Evolutionary conservation across 345 rosid species (phyloP).

Genomic region (Lepidium africanum): DNA sequence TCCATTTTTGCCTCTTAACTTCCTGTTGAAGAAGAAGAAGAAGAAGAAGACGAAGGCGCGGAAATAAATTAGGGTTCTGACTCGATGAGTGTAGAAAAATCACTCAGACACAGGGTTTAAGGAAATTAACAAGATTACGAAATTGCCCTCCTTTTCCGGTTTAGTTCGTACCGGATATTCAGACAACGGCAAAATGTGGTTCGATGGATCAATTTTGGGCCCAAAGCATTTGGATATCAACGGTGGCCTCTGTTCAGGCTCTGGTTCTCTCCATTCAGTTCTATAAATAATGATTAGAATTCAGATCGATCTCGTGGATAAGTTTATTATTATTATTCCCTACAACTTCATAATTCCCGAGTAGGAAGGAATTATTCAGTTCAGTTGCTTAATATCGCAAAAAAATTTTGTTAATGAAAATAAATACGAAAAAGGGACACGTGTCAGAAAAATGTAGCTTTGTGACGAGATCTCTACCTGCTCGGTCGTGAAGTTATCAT

Average conservation of each 20-base stretch:
- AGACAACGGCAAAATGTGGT: background rate
- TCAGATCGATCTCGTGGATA: too few species aligned
- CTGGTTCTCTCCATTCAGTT: too few species aligned
- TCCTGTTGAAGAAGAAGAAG: background rate
- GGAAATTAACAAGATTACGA: background rate
- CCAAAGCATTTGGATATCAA: background rate
- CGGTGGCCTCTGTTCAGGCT: background rate
- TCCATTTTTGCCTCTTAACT: conserved; percentile 23
- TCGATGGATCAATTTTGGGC: background rate
- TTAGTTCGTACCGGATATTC: background rate
- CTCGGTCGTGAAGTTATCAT: conserved; percentile 25
- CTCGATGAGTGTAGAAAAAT: background rate
- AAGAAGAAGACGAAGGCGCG: background rate
- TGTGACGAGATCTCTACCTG: conserved; percentile 17
- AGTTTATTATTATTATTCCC: too few species aligned
- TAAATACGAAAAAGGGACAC: background rate
- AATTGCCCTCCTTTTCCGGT: background rate
- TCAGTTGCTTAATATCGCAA: too few species aligned
- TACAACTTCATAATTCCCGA: too few species aligned
- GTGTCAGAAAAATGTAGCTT: background rate
- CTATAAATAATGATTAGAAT: too few species aligned
- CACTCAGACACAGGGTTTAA: conserved; percentile 16
- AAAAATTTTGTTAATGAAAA: too few species aligned
- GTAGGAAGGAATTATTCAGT: too few species aligned
- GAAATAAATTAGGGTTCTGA: conserved; percentile 23